These are phyloP conservation scores for Microsporum audouinii DNA, from an alignment of 2,329 filamentous ascomycete species.

Conservation along the genomic window DNA sequence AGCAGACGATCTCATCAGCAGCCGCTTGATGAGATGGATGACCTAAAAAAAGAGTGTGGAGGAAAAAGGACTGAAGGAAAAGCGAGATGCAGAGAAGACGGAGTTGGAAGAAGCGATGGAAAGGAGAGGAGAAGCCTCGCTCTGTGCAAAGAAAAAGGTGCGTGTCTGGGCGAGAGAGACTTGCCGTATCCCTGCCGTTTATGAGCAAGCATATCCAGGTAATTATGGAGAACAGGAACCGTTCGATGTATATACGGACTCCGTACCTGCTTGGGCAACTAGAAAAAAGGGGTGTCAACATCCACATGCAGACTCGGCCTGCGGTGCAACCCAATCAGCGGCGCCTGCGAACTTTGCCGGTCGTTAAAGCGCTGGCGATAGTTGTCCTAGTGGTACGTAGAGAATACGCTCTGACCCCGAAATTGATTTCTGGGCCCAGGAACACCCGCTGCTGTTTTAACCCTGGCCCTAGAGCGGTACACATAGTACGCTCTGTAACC, in stretches of 20 bases:
- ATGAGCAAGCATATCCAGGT: constrained; percentile 1
- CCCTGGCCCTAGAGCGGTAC: not conserved
- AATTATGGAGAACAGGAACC: constrained; percentile 4
- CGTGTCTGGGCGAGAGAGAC: not conserved
- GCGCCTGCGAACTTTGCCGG: not conserved
- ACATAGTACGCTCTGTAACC: not conserved
- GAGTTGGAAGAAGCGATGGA: constrained; percentile 2
- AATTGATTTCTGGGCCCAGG: constrained; percentile 2
- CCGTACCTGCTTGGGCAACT: constrained; percentile 2
- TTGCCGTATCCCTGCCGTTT: constrained; percentile 1
- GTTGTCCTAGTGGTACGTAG: constrained; percentile 1
- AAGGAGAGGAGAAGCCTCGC: constrained; percentile 2
- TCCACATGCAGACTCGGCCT: not conserved
- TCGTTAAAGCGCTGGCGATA: not conserved
- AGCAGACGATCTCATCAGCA: not conserved
- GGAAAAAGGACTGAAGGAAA: not conserved
- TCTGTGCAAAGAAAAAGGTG: not conserved
- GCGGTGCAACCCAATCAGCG: constrained; percentile 3
- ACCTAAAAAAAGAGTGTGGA: not conserved
- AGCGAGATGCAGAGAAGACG: not conserved
- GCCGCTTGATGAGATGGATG: constrained; percentile 2
- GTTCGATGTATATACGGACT: not conserved
- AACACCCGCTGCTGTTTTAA: not conserved
- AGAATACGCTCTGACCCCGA: constrained; percentile 3
- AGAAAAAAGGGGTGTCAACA: constrained; percentile 4